Conservation (phyloP, 2,329 filamentous ascomycete genomes). For the Raffaelea deltoideospora region DNA sequence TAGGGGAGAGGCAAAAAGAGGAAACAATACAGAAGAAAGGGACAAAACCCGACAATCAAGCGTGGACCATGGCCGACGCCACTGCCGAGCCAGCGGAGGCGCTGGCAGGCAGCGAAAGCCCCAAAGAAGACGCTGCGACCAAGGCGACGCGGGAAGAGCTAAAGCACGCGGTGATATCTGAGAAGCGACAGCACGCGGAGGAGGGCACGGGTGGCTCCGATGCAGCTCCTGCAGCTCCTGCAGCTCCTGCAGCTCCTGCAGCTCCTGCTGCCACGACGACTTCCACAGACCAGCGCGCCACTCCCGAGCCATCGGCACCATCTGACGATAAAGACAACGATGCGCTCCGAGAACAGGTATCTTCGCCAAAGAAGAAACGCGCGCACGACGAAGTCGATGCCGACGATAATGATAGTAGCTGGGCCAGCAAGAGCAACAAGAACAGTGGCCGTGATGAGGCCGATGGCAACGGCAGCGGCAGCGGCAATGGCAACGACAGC, state of each 20-base stretch:
- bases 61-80: too few relatives aligned
- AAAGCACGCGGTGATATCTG: slow-evolving; percentile 48
- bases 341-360: slow-evolving; percentile 31
- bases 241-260: too few relatives aligned
- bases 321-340: too few relatives aligned
- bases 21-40: too few relatives aligned
- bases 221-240: slow-evolving; percentile 2
- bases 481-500: slow-evolving; percentile 1
- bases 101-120: slow-evolving; percentile 12
- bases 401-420: too few relatives aligned
- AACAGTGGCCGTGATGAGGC: not conserved
- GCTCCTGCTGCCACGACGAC: not conserved
- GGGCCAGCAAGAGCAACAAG: too few relatives aligned
- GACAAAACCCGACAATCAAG: too few relatives aligned
- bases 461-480: too few relatives aligned
- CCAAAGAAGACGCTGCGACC: slow-evolving; percentile 46
- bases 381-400: slow-evolving; percentile 37
- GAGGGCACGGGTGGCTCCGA: not conserved
- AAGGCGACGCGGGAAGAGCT: slow-evolving; percentile 49
- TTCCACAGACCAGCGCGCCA: too few relatives aligned
- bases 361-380: slow-evolving; percentile 53
- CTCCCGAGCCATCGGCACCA: too few relatives aligned
- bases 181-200: slow-evolving; percentile 22
- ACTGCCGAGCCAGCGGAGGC: too few relatives aligned
- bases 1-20: too few relatives aligned